phyloP scores from a whole-genome alignment of 257 asterid species.

The Pogostemon cablin region DNA sequence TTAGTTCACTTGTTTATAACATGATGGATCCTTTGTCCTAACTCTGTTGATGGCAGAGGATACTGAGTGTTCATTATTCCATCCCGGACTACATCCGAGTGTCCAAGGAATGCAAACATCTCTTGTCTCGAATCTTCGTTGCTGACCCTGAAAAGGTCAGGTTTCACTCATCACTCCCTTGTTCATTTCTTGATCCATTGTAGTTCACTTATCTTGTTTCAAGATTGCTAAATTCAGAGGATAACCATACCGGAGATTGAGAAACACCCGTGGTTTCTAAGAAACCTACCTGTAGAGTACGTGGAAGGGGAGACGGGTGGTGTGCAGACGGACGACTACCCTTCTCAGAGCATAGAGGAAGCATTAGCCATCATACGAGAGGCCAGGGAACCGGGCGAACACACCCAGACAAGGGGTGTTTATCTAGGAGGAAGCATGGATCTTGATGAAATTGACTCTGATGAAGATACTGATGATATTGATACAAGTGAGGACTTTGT shows the following conservation, averaged over 20 bases:
- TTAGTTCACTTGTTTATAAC: constrained; percentile 13
- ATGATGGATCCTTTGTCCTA: neutral
- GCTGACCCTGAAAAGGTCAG: constrained; percentile 73
- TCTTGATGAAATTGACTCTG: constrained; percentile 61
- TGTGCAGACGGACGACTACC: constrained; percentile 29
- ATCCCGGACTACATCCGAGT: constrained; percentile 80
- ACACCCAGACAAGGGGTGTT: constrained; percentile 31
- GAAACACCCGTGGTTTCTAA: constrained; percentile 71
- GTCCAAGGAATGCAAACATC: constrained; percentile 70
- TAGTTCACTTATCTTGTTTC: neutral
- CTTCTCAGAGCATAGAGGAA: constrained; percentile 61
- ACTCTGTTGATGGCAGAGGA: constrained; percentile 48
- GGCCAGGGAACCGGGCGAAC: constrained; percentile 46
- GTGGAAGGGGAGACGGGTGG: constrained; percentile 52
- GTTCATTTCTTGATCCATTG: neutral
- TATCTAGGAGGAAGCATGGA: constrained; percentile 61
- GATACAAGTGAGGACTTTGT: constrained; percentile 74
- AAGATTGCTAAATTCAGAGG: constrained; percentile 48
- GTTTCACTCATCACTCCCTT: neutral
- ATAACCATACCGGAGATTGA: constrained; percentile 72
- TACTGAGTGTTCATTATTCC: constrained; percentile 70
- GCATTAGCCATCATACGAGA: constrained; percentile 63
- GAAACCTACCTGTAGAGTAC: constrained; percentile 48
- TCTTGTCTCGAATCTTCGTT: constrained; percentile 67
- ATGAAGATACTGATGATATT: constrained; percentile 57